phyloP scores from a whole-genome alignment of 768 basidiomycete species.

The Naganishia friedmannii region DNA sequence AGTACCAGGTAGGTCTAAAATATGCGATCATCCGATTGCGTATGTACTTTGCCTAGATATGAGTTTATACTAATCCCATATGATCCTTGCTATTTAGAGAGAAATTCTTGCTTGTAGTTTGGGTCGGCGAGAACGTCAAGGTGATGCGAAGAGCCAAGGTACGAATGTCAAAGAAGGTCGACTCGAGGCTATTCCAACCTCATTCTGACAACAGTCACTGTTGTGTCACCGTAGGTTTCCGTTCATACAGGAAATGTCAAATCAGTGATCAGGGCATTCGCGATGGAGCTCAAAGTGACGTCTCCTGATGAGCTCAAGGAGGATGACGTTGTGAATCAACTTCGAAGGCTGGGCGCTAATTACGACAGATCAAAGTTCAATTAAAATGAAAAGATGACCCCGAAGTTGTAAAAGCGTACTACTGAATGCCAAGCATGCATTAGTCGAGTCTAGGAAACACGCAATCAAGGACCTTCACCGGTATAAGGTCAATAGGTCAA shows the following conservation, averaged over 20 bases:
- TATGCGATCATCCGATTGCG: background rate
- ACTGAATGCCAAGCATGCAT: background rate
- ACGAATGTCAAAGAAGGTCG: background rate
- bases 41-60: slow-evolving; percentile 55
- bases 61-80: slow-evolving; percentile 56
- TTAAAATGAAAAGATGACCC: background rate
- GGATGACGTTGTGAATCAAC: slow-evolving; percentile 28
- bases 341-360: slow-evolving; percentile 20
- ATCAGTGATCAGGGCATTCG: slow-evolving; percentile 51
- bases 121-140: slow-evolving; percentile 61
- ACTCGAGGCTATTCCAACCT: background rate
- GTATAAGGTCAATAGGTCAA: no score
- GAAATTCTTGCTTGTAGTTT: slow-evolving; percentile 59
- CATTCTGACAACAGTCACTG: background rate
- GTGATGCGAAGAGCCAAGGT: slow-evolving; percentile 92
- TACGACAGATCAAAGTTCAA: slow-evolving; percentile 20
- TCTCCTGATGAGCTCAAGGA: slow-evolving; percentile 77
- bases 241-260: slow-evolving; percentile 60
- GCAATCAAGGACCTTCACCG: background rate
- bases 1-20: background rate
- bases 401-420: background rate
- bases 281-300: slow-evolving; percentile 81
- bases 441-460: background rate
- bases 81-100: slow-evolving; percentile 57
- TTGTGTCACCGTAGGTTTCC: slow-evolving; percentile 66